These are phyloP conservation scores for Rehmannia glutinosa DNA, from an alignment of 257 asterid species.

Conservation along the genomic window DNA sequence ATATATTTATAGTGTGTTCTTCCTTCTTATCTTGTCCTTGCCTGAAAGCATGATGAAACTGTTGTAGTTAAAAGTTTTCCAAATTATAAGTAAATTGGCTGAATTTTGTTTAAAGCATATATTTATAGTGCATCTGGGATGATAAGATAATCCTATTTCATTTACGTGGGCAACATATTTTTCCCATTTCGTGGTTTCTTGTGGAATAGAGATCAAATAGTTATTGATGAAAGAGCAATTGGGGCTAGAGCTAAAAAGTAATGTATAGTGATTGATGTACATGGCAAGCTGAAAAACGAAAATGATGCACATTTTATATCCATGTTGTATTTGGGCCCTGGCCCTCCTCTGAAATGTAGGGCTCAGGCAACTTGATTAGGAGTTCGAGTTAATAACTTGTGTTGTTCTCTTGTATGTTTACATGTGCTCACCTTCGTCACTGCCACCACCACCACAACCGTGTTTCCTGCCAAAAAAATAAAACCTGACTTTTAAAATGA, in stretches of 20 bases:
- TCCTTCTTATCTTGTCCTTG: too few species aligned
- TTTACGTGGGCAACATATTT: too few species aligned
- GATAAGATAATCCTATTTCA: background rate
- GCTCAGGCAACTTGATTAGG: background rate
- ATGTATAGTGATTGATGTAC: background rate
- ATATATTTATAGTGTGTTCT: too few species aligned
- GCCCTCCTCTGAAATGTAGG: too few species aligned
- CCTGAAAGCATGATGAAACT: too few species aligned
- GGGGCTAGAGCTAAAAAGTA: background rate
- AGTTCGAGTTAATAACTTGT: too few species aligned
- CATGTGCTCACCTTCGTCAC: background rate
- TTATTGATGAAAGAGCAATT: background rate
- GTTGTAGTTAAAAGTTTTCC: too few species aligned
- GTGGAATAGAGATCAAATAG: background rate
- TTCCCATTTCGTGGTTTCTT: background rate
- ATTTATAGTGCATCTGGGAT: background rate
- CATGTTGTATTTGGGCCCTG: too few species aligned
- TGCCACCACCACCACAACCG: background rate
- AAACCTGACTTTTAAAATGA: too few species aligned
- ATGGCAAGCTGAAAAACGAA: background rate
- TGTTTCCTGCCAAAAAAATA: background rate
- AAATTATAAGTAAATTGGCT: too few species aligned
- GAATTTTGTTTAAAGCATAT: background rate
- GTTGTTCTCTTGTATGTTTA: background rate
- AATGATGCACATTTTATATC: background rate